Evolutionary conservation across 169 alveolate genomes (phyloP), one percentile per base, ranked within the genome.

Genomic region (Babesia divergens): DNA sequence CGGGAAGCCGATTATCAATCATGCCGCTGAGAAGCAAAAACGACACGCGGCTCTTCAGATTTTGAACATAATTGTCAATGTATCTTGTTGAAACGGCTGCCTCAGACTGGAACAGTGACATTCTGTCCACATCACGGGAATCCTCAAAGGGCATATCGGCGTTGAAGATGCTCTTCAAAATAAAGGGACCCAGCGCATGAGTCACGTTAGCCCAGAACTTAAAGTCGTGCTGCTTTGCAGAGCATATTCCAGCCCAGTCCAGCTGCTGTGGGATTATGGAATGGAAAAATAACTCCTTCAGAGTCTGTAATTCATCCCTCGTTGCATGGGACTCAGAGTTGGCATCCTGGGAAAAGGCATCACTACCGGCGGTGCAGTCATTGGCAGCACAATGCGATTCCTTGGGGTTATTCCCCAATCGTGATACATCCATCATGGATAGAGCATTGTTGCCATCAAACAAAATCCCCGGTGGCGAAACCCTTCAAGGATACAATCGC

Each of bases 141-240:
- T 77, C 86, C 26, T 35, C 67, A 46, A 49, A 77, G 29, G 81
- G 40, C 34, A 59, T 32, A 5, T 68, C 68, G 37, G 72, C 31
- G 43, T 70, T 65, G 66, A 77, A 77, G 35, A 77, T 44, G 31
- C 60, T 53, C 50, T 66, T 77, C 18, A 77, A 13, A n/a, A 77
- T 54, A 44, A 64, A 42, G 53, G 59, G 49, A 2, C 86, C 86
- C 11, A 77, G 38, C 6, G 71, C 24, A 18, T 77, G 81, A 1
- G 82, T 77, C 18, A 77, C 76, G 40, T 77, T 66, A n/a, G 86
- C 86, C 86, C 86, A 77, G 66, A 77, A 77, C 51, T 77, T 77
- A 58, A 49, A 77, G 43, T 77, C 86, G 38, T 68, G 82, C 34
- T 70, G 62, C 24, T 42, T 55, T n/a, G 54, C 75, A 14, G 59